Percentiles rank a stretch among this genome's conserved stretches.
Evolutionary conservation across 768 basidiomycete species (phyloP).

Genomic region (Russula abietina): DNA sequence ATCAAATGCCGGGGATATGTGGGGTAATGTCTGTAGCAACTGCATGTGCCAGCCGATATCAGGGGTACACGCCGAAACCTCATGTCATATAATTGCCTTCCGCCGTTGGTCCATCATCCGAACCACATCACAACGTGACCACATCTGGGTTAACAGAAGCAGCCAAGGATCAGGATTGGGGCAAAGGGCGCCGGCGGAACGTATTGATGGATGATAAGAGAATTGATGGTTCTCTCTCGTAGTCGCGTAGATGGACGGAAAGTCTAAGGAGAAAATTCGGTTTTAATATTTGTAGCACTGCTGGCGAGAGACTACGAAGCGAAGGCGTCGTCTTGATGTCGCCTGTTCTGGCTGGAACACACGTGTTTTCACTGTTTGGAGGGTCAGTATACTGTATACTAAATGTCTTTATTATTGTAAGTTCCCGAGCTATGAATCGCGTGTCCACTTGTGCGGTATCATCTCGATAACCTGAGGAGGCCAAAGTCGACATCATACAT

Average conservation of each 20-base stretch:
- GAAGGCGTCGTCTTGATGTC: background rate
- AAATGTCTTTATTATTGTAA: background rate
- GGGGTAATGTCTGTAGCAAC: background rate
- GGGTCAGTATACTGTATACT: background rate
- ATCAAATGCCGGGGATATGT: background rate
- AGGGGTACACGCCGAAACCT: conserved; percentile 20
- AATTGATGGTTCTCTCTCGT: background rate
- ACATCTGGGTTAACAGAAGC: conserved; percentile 1
- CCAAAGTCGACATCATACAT: background rate
- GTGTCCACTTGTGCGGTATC: background rate
- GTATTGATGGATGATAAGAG: conserved; percentile 3
- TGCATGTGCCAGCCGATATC: conserved; percentile 11
- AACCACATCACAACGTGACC: conserved; percentile 9
- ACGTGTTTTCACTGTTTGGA: background rate
- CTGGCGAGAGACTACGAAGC: background rate
- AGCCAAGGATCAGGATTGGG: background rate
- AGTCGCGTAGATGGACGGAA: background rate
- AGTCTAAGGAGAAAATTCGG: background rate
- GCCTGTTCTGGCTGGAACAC: background rate
- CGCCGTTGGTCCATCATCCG: background rate
- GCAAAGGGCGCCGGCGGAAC: background rate
- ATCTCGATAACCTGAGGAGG: background rate
- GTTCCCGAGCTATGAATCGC: background rate
- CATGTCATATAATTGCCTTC: conserved; percentile 3
- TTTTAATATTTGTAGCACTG: background rate